Evolutionary conservation across 768 basidiomycete species (phyloP).

Genomic region (Collybia sordida): DNA sequence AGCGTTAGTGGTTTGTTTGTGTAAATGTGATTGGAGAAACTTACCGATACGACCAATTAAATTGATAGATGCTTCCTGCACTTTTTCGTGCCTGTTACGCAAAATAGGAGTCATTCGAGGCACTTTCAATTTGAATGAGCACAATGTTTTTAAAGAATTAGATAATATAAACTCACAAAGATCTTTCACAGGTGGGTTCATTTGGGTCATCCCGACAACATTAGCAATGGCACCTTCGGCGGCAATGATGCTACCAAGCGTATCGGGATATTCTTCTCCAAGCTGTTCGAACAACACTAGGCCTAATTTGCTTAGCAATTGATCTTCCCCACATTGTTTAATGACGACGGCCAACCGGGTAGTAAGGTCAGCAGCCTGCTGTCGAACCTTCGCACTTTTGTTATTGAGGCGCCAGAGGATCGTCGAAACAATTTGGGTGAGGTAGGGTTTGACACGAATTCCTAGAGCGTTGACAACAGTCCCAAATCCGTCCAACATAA

Average conservation of each 20-base stretch:
- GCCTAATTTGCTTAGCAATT: slow-evolving; percentile 92
- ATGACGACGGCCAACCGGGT: slow-evolving; percentile 96
- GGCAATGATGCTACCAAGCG: slow-evolving; percentile 97
- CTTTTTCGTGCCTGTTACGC: slow-evolving; percentile 98
- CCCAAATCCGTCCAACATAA: slow-evolving; percentile 98
- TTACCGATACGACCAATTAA: slow-evolving; percentile 92
- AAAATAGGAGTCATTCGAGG: slow-evolving; percentile 99
- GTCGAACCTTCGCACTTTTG: slow-evolving; percentile 98
- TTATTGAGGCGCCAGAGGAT: slow-evolving; percentile 99
- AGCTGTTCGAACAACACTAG: slow-evolving; percentile 97
- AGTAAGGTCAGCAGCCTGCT: slow-evolving; percentile 98
- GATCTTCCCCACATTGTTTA: slow-evolving; percentile 98
- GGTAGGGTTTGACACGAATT: slow-evolving; percentile 96
- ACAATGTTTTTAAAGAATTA: neutral
- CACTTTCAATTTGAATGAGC: slow-evolving; percentile 46
- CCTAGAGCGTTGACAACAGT: slow-evolving; percentile 97
- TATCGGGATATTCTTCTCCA: slow-evolving; percentile 99
- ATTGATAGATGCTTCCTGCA: slow-evolving; percentile 99
- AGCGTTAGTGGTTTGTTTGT: slow-evolving; percentile 13
- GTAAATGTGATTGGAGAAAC: slow-evolving; percentile 28
- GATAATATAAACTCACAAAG: slow-evolving; percentile 64
- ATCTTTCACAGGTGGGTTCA: slow-evolving; percentile 99
- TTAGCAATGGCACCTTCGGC: slow-evolving; percentile 99
- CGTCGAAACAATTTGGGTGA: slow-evolving; percentile 98
- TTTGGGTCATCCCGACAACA: slow-evolving; percentile 99